Evolutionary conservation across 306 rosid species (phyloP).

Genomic region (Acacia melanoxylon): DNA sequence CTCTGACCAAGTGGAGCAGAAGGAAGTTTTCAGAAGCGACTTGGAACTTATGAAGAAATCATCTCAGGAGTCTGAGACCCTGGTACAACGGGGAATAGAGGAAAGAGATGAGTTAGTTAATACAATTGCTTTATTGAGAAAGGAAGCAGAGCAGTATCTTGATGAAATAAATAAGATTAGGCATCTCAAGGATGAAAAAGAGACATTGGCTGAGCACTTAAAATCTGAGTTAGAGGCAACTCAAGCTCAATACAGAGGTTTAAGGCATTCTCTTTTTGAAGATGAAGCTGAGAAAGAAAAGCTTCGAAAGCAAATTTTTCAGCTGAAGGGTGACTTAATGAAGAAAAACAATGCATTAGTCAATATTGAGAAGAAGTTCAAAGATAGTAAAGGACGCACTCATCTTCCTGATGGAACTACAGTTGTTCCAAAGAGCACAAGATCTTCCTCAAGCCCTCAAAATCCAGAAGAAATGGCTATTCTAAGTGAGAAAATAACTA

Average conservation of each 20-base stretch:
- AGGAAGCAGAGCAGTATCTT: slow-evolving; percentile 61
- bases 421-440: slow-evolving; percentile 41
- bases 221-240: slow-evolving; percentile 62
- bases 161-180: slow-evolving; percentile 53
- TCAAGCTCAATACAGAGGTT: slow-evolving; percentile 54
- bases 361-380: slow-evolving; percentile 60
- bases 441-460: slow-evolving; percentile 36
- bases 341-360: slow-evolving; percentile 62
- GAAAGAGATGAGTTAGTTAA: slow-evolving; percentile 65
- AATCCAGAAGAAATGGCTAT: slow-evolving; percentile 56
- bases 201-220: slow-evolving; percentile 40
- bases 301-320: slow-evolving; percentile 59
- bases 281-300: slow-evolving; percentile 76
- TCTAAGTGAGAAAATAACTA: slow-evolving; percentile 65
- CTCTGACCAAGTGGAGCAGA: slow-evolving; percentile 48
- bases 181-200: slow-evolving; percentile 61
- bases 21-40: slow-evolving; percentile 45
- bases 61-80: slow-evolving; percentile 51
- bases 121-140: slow-evolving; percentile 54
- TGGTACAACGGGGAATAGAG: slow-evolving; percentile 38
- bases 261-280: slow-evolving; percentile 53
- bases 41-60: slow-evolving; percentile 61
- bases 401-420: slow-evolving; percentile 47
- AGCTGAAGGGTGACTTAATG: slow-evolving; percentile 57
- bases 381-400: slow-evolving; percentile 47